phyloP scores from a whole-genome alignment of 495 filamentous ascomycete species.

The Chaetomium cochliodes region DNA sequence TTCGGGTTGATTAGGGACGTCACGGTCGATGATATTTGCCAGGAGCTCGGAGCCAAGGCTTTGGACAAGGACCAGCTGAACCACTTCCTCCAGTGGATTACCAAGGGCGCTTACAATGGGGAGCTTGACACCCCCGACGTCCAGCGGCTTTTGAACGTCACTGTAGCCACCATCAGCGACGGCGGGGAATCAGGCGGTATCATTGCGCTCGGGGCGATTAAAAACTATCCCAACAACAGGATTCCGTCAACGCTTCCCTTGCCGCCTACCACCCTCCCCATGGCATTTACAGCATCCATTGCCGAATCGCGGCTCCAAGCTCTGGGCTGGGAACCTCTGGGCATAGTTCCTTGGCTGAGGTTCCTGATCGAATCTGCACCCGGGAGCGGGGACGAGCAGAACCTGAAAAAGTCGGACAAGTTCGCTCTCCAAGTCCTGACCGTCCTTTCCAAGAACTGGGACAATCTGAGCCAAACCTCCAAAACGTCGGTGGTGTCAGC shows the following conservation, averaged over 20 bases:
- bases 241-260: constrained; percentile 81
- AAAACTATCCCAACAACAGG: constrained; percentile 67
- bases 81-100: constrained; percentile 81
- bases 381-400: constrained; percentile 39
- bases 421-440: constrained; percentile 78
- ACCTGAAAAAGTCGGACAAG: constrained; percentile 65
- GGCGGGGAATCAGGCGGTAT: constrained; percentile 60
- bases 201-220: constrained; percentile 72
- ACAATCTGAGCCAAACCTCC: constrained; percentile 61
- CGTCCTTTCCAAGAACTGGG: constrained; percentile 86
- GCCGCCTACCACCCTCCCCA: constrained; percentile 79
- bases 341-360: constrained; percentile 76
- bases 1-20: constrained; percentile 80
- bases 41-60: constrained; percentile 74
- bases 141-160: constrained; percentile 68
- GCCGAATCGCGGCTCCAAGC: constrained; percentile 63
- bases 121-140: constrained; percentile 66
- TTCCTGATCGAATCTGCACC: constrained; percentile 67
- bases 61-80: constrained; percentile 69
- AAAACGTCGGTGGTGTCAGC: constrained; percentile 63
- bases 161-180: constrained; percentile 75
- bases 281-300: constrained; percentile 63
- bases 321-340: constrained; percentile 79
- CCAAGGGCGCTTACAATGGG: constrained; percentile 60
- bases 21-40: constrained; percentile 78